These are phyloP conservation scores for Abrus precatorius DNA, from an alignment of 306 rosid genomes.

Conservation along the genomic window DNA sequence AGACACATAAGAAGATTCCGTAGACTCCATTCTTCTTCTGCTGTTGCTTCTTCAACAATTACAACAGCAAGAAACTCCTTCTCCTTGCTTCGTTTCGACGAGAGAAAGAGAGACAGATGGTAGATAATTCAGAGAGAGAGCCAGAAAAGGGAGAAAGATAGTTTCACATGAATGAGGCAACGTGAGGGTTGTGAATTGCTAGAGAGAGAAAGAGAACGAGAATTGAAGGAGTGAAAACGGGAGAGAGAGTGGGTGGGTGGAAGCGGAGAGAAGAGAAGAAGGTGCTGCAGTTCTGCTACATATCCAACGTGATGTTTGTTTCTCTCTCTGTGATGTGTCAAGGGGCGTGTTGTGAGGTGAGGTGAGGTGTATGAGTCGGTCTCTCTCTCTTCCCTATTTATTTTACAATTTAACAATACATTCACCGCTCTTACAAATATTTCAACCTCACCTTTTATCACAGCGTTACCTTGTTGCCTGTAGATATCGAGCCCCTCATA, in stretches of 20 bases:
- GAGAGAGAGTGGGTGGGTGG: slow-evolving; percentile 11
- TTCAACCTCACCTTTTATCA: background rate
- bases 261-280: slow-evolving; percentile 25
- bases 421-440: background rate
- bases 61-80: slow-evolving; percentile 38
- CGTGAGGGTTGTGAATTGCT: slow-evolving; percentile 2
- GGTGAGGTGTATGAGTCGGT: slow-evolving; percentile 37
- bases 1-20: slow-evolving; percentile 90
- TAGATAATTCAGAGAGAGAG: slow-evolving; percentile 38
- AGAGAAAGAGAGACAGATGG: slow-evolving; percentile 44
- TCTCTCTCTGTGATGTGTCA: slow-evolving; percentile 44
- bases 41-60: background rate
- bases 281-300: slow-evolving; percentile 44
- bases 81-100: slow-evolving; percentile 44
- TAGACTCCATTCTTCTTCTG: slow-evolving; percentile 77
- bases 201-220: background rate
- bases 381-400: background rate
- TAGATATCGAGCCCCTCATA: background rate
- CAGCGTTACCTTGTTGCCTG: background rate
- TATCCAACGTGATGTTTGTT: slow-evolving; percentile 38
- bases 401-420: background rate
- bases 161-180: slow-evolving; percentile 34
- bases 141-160: slow-evolving; percentile 8
- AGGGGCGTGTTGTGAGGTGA: slow-evolving; percentile 26
- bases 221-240: background rate